Evolutionary conservation across 495 filamentous ascomycete species (phyloP).

Genomic region (Aspergillus campestris): DNA sequence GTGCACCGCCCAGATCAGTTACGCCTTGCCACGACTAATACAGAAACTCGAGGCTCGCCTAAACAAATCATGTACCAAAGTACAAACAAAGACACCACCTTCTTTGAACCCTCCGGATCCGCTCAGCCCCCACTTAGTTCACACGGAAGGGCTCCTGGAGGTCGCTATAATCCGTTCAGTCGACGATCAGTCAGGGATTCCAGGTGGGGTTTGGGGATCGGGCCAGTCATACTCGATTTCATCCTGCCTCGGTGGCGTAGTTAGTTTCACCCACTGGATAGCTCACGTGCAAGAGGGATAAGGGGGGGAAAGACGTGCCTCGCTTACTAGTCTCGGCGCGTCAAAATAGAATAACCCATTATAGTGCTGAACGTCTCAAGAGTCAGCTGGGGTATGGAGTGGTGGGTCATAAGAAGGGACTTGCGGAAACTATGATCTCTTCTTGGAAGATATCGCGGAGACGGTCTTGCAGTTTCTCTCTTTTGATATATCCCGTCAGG

Average conservation of each 20-base stretch:
- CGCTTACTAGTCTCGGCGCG: conserved; percentile 4
- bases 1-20: too few relatives aligned
- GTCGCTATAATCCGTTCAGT: neutral
- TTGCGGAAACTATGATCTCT: conserved; percentile 5
- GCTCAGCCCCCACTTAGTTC: too few relatives aligned
- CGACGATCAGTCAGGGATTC: neutral
- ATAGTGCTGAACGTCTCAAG: conserved; percentile 1
- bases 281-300: neutral
- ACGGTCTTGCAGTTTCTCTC: conserved; percentile 2
- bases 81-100: too few relatives aligned
- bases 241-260: neutral
- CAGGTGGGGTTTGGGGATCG: neutral
- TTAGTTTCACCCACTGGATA: neutral
- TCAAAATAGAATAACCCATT: conserved; percentile 9
- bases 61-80: too few relatives aligned
- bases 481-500: conserved; percentile 6
- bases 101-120: too few relatives aligned
- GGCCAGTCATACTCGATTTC: conserved; percentile 7
- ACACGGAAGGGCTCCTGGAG: too few relatives aligned
- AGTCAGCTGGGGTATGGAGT: neutral
- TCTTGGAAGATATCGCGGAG: conserved; percentile 1
- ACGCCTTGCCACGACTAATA: too few relatives aligned
- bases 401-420: neutral
- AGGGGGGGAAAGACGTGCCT: neutral
- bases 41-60: too few relatives aligned